Base-by-base conservation (phyloP, 2,329 filamentous ascomycete genomes). In the Penicillium sp. region DNA sequence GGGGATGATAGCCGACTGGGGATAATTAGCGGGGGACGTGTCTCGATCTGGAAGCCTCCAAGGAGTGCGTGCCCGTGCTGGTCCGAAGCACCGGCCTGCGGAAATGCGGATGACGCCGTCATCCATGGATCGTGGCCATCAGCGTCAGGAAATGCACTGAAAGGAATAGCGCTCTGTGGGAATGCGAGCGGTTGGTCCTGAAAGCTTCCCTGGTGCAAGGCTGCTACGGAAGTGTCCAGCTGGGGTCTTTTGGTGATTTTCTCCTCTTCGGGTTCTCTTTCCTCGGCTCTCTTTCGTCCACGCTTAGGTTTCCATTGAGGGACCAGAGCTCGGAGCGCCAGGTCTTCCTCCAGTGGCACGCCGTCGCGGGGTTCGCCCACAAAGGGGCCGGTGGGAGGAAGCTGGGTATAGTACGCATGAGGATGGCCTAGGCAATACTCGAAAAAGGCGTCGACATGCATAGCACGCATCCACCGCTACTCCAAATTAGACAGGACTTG, bases 401-500 rank as follows among this genome's bases (percentile, higher is more conserved):
- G 78, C 28, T 88, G 80, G 13, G 79, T 83, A 74, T 85, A 95
- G 67, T 96, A 96, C 0, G 80, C 71, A 66, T 94, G 89, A 22
- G 79, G 74, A 54, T 89, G 89, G 40, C 82, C 81, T 52, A 91
- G 77, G 16, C 94, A 80, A 65, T 89, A 96, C 65, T 95, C 89
- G 61, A 95, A 96, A 66, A 96, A 96, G 9, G 89, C 87, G 74
- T 95, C 88, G 42, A 95, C 82, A 65, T 95, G 90, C 86, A 95
- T 91, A 4, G 89, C 90, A 65, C 89, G 88, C 87, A 96, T 93
- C 90, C 90, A 96, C 63, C 91, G 84, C 87, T 87, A 59, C 31
- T 6, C 8, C 4, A 38, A 20, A 6, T 40, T 2, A 40, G 58
- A 54, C 48, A 36, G 40, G 34, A n/a, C n/a, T 9, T 16, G 22